These are phyloP conservation scores for Fusarium foetens DNA, from an alignment of 2,329 filamentous ascomycete species.

Conservation along the genomic window DNA sequence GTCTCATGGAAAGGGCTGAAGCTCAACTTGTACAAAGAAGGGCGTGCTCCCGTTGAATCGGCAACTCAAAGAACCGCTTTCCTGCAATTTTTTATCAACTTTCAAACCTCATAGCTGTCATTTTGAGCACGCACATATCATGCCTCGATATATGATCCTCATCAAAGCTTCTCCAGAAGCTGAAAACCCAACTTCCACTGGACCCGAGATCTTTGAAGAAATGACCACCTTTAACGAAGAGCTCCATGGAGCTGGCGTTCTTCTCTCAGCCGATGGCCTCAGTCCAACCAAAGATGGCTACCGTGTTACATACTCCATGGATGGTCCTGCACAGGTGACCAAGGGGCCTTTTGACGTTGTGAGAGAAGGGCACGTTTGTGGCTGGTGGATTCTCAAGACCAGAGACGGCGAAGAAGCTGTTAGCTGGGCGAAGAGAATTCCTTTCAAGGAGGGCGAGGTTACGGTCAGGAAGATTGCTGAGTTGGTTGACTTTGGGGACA, in stretches of 20 bases:
- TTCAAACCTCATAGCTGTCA: background rate
- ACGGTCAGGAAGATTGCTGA: conserved; percentile 41
- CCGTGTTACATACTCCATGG: conserved; percentile 42
- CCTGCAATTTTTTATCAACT: background rate
- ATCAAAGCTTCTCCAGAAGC: conserved; percentile 44
- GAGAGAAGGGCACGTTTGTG: conserved; percentile 42
- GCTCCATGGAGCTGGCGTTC: conserved; percentile 41
- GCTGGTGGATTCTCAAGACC: conserved; percentile 48
- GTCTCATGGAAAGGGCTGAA: background rate
- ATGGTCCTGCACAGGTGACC: conserved; percentile 30
- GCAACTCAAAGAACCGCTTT: background rate
- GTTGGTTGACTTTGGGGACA: conserved; percentile 34
- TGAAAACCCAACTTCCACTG: conserved; percentile 27
- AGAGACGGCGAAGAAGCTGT: conserved; percentile 46
- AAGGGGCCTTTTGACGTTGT: conserved; percentile 46
- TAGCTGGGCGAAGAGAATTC: conserved; percentile 45
- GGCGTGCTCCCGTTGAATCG: accelerated
- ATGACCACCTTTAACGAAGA: conserved; percentile 46
- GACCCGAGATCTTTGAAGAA: conserved; percentile 36
- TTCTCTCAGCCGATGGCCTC: conserved; percentile 45
- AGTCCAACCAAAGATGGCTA: conserved; percentile 42
- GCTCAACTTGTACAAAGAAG: background rate
- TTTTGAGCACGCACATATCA: background rate
- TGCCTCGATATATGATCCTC: conserved; percentile 47
- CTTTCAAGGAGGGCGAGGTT: conserved; percentile 42